Conservation (phyloP, 2,329 filamentous ascomycete species). For the Diaporthe destruens region DNA sequence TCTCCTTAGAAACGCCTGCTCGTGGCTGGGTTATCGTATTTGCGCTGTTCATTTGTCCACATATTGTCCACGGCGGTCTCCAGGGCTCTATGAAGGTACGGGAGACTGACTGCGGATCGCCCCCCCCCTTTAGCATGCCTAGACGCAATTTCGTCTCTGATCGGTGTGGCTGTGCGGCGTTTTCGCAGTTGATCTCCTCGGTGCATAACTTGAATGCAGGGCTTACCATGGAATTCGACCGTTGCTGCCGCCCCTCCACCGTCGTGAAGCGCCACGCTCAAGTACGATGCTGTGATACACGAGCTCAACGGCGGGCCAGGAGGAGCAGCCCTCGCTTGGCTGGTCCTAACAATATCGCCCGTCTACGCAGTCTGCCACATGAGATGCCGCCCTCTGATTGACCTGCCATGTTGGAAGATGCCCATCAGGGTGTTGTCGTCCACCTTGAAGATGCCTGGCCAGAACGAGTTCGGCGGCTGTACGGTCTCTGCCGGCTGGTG, state of each 20-base stretch:
- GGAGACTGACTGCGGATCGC: not conserved
- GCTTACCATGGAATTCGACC: not conserved
- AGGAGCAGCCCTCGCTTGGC: not conserved
- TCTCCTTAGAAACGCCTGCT: not conserved
- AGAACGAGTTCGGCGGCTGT: constrained; percentile 30
- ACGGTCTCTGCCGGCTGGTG: constrained; percentile 29
- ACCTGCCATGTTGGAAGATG: constrained; percentile 37
- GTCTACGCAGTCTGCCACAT: constrained; percentile 13
- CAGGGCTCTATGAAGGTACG: no score
- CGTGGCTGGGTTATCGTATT: not conserved
- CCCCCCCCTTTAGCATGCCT: not conserved
- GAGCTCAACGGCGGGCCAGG: not conserved
- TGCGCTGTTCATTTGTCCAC: not conserved
- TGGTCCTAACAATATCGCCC: not conserved
- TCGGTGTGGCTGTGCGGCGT: not conserved
- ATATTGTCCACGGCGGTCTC: not conserved
- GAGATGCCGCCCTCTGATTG: constrained; percentile 30
- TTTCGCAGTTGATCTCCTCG: not conserved
- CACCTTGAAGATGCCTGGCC: constrained; percentile 39
- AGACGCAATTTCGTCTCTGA: not conserved
- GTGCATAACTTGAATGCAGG: not conserved
- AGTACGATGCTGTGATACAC: not conserved
- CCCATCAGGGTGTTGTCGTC: constrained; percentile 34
- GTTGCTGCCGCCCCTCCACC: not conserved
- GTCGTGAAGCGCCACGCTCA: not conserved